Base-by-base conservation (phyloP, 208 protist genomes). In the Crithidia acanthocephali region DNA sequence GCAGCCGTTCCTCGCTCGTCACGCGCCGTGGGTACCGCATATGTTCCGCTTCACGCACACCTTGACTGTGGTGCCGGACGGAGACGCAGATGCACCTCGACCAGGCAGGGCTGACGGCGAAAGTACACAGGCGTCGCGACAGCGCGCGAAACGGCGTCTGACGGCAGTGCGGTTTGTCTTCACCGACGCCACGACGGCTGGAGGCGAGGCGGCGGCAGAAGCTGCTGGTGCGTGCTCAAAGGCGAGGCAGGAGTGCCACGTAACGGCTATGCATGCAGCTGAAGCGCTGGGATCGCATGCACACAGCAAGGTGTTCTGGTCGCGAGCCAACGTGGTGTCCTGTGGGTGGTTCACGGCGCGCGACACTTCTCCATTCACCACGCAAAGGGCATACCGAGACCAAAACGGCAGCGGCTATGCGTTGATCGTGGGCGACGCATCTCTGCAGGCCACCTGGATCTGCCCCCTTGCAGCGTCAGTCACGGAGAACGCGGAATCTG, bases 401-500 rank as follows among this genome's bases (percentile, higher is more conserved):
- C 40, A 30, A 6, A 1, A 33, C 50, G 10, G 6, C 42, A 32
- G 15, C 37, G 59, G 72, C 27, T 67, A 62, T 40, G 60, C 72
- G 0, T 13, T 77, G 30, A 32, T 77, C 25, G 35, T 61, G 42
- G 64, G 64, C 0, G 63, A 67, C 28, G 48, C 56, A 3, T 77
- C 64, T 1, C 47, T 51, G 11, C 35, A 67, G 8, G 28, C 64
- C 10, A 67, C 61, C 37, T 72, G 63, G 64, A 45, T 77, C 20
- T 77, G 72, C 32, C 72, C 72, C 20, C 57, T 62, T 7, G 64
- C 64, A 18, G 56, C 72, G 22, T 30, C 45, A 0, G 40, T 75
- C 18, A 10, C 53, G 2, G 48, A 45, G 2, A 10, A 10, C 0
- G 25, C 59, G 42, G 2, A 22, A 13, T 1, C 1, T 22, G 55